Percentiles rank a stretch among this genome's conserved stretches.
phyloP scores from a whole-genome alignment of 140 eudicot species.

The Cichorium intybus region DNA sequence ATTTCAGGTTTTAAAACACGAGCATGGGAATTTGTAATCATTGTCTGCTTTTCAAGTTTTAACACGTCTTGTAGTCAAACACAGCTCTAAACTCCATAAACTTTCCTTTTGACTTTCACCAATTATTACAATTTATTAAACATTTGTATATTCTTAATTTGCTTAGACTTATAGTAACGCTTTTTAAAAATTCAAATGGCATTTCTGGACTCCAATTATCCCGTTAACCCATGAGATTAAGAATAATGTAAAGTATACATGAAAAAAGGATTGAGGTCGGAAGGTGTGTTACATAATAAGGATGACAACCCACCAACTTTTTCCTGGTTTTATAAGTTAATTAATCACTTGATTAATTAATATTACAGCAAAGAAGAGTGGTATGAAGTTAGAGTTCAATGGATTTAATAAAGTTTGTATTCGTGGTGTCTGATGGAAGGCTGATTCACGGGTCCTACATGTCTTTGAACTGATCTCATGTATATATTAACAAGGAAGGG shows the following conservation, averaged over 20 bases:
- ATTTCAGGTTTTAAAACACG: constrained; percentile 31
- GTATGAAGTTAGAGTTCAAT: constrained; percentile 34
- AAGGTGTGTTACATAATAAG: constrained; percentile 21
- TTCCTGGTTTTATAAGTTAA: constrained; percentile 7
- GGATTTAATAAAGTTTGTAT: constrained; percentile 26
- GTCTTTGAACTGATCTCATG: constrained; percentile 36
- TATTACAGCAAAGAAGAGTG: constrained; percentile 20
- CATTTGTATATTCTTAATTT: not conserved
- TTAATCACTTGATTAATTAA: constrained; percentile 20
- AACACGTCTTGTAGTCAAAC: constrained; percentile 42
- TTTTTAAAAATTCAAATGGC: constrained; percentile 23
- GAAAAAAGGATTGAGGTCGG: constrained; percentile 1
- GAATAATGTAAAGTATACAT: not conserved
- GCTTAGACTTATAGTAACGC: constrained; percentile 22
- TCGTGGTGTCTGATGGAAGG: constrained; percentile 27
- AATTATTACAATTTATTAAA: constrained; percentile 1
- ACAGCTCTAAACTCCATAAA: constrained; percentile 42
- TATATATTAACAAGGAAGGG: constrained; percentile 8
- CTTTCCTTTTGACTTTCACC: constrained; percentile 41
- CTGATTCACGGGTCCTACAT: constrained; percentile 41
- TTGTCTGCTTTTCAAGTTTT: constrained; percentile 43
- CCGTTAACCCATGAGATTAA: too few relatives aligned
- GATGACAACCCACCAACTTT: constrained; percentile 34
- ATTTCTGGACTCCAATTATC: too few relatives aligned
- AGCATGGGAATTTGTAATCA: constrained; percentile 34